Evolutionary conservation across 1,284 basidiomycete species (phyloP).

Genomic region (Microbotryum saponariae): DNA sequence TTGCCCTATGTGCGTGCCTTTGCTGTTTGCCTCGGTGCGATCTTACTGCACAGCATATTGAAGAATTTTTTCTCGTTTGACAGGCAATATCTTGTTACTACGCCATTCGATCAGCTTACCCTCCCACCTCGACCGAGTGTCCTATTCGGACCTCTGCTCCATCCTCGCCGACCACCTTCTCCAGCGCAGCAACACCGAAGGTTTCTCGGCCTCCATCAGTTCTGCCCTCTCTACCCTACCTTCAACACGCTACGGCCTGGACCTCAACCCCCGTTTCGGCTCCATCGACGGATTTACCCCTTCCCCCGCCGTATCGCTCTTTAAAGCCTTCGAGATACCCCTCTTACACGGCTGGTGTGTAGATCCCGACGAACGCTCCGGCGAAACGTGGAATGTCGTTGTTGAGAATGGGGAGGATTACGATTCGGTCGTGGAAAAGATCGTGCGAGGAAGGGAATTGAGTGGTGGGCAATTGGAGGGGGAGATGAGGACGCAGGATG

Average conservation of each 20-base stretch:
- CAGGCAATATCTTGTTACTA: constrained; percentile 75
- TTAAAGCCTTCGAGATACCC: constrained; percentile 67
- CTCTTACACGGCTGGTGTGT: constrained; percentile 90
- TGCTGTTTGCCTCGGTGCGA: neutral
- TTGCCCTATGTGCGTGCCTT: constrained; percentile 61
- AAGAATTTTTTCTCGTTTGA: neutral
- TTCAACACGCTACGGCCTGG: constrained; percentile 66
- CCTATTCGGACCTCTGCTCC: constrained; percentile 72
- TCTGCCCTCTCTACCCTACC: constrained; percentile 73
- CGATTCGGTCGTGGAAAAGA: constrained; percentile 55
- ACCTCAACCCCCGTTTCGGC: constrained; percentile 75
- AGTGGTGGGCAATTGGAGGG: constrained; percentile 49
- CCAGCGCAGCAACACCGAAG: constrained; percentile 46
- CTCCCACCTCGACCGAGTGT: constrained; percentile 55
- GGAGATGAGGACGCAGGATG: neutral
- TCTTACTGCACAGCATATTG: too few species aligned
- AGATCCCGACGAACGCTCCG: constrained; percentile 49
- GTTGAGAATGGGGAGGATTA: constrained; percentile 45
- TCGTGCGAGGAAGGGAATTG: constrained; percentile 67
- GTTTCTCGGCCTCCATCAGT: neutral
- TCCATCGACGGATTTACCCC: constrained; percentile 55
- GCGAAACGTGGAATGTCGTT: constrained; percentile 53
- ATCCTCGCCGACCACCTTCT: constrained; percentile 76
- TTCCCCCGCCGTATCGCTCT: constrained; percentile 60
- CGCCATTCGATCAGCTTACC: constrained; percentile 60